Percentiles rank a stretch among this genome's conserved stretches.
Evolutionary conservation across 164 flowering plant species (phyloP).

Genomic region (Paratinospora sagittata): DNA sequence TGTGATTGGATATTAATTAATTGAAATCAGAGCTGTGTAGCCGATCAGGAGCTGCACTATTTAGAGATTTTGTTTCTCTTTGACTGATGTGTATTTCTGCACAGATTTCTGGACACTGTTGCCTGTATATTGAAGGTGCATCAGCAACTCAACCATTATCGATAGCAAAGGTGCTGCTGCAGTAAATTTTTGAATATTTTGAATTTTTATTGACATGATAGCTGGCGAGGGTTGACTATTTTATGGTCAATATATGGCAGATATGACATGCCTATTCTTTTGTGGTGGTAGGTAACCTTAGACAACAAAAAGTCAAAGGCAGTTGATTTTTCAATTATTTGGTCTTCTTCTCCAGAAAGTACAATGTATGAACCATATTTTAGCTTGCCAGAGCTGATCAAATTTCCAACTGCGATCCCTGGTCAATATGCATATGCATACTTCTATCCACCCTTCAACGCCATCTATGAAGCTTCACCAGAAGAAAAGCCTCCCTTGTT

Average conservation of each 20-base stretch:
- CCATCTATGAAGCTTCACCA: conserved; percentile 45
- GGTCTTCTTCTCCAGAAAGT: conserved; percentile 76
- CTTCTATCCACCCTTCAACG: conserved; percentile 85
- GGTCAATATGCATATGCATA: conserved; percentile 91
- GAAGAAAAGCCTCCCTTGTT: conserved; percentile 89
- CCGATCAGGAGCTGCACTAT: neutral
- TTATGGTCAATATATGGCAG: neutral
- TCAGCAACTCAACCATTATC: conserved; percentile 61
- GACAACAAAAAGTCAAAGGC: conserved; percentile 40
- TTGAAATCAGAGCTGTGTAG: neutral
- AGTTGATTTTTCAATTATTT: conserved; percentile 51
- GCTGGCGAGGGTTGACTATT: neutral
- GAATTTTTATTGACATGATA: neutral
- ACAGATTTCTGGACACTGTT: conserved; percentile 49
- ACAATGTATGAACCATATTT: conserved; percentile 47
- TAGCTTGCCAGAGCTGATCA: conserved; percentile 75
- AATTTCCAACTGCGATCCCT: conserved; percentile 78
- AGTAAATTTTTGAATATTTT: neutral
- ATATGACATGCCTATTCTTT: neutral
- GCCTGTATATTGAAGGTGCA: conserved; percentile 80
- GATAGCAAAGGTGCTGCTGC: conserved; percentile 60
- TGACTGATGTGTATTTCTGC: conserved; percentile 12
- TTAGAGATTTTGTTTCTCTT: neutral
- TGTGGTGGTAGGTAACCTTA: conserved; percentile 51
- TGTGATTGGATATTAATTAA: neutral